Base-by-base conservation (phyloP, 257 asterid genomes). In the Fraxinus pennsylvanica region DNA sequence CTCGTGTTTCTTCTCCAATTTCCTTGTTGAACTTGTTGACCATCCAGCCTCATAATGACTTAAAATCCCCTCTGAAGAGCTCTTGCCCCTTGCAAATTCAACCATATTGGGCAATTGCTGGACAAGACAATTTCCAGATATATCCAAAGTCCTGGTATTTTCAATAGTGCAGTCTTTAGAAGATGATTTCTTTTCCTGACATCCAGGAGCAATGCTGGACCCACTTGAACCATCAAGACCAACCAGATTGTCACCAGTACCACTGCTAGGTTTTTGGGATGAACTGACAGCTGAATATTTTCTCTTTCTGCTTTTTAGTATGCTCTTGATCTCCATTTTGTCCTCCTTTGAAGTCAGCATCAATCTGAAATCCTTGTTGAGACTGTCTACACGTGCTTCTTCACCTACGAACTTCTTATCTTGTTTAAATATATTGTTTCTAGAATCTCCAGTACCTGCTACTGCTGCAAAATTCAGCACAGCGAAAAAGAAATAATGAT, bases 301-400 rank as follows among this genome's bases (percentile, higher is more conserved):
- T 45, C 30, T n/a, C 39, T 30, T 22, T 54, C 71, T 72, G 74
- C 79, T 72, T 59, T 71, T 65, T 43, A 1, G 38, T 59, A 29
- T 35, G 50, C 57, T 57, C 6, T 45, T 29, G 72, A 35, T 76
- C 76, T 78, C 41, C 21, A 32, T 54, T 66, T 72, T 54, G 33
- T 35, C 68, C 50, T 74, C 59, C 59, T 47, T 47, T 47, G 59
- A 47, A 15, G 59, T 75, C 74, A 68, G 38, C 82, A 43, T 77
- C 22, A 83, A 77, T 39, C 19, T 73, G 14, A 67, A 52, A 74
- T 74, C 81, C 68, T 72, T 63, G 70, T 75, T 81, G 52, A 19
- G 65, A 47, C 79, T 61, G 77, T 76, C 80, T 32, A 71, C 76
- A 72, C 22, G 74, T 21, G 70, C 75, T 33, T 81, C 84, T 68